Conservation (phyloP, 2,329 filamentous ascomycete genomes). For the Aspergillus piperis region DNA sequence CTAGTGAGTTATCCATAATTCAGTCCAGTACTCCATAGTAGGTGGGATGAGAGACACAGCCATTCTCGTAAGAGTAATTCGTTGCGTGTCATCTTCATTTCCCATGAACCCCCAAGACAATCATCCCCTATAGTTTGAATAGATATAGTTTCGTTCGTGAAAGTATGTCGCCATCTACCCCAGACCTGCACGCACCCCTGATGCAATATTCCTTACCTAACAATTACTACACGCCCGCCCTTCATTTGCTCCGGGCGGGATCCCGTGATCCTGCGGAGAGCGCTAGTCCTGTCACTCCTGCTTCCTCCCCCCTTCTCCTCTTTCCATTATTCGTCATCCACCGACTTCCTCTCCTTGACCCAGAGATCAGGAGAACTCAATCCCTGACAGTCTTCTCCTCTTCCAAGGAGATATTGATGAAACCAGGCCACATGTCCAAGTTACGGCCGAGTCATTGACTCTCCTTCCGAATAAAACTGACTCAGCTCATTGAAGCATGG, state of each 20-base stretch:
- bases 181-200: slow-evolving; percentile 6
- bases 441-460: not conserved
- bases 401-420: not conserved
- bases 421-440: not conserved
- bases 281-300: slow-evolving; percentile 3
- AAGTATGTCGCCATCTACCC: not conserved
- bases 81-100: not conserved
- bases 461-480: not conserved
- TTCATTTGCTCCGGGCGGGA: slow-evolving; percentile 12
- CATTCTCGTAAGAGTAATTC: not conserved
- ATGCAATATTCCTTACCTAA: slow-evolving; percentile 22
- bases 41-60: not conserved
- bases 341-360: not conserved
- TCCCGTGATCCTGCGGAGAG: slow-evolving; percentile 16
- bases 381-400: not conserved
- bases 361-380: not conserved
- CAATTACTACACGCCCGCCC: slow-evolving; percentile 12
- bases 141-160: no score
- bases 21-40: not conserved
- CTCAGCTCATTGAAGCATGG: not conserved
- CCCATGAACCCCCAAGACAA: not conserved
- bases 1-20: no score
- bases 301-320: not conserved
- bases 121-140: not conserved
- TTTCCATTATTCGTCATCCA: not conserved